A percentile compares a stretch with the other conserved stretches of the same genome.
These are phyloP conservation scores for Xylaria venustula DNA, from an alignment of 495 filamentous ascomycete genomes.

Conservation along the genomic window DNA sequence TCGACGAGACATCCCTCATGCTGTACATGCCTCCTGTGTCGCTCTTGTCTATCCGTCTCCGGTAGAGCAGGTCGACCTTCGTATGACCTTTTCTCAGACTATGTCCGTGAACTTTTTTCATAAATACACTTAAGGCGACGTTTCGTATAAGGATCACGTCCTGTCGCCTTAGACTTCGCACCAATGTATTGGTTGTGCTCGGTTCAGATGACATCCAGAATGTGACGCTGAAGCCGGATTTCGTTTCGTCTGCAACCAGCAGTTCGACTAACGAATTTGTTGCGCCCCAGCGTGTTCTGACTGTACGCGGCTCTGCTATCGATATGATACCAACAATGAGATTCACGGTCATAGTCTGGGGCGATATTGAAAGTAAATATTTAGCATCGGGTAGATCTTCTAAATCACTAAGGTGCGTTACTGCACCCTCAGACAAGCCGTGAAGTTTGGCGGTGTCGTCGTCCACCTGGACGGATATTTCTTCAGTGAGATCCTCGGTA, in stretches of 20 bases:
- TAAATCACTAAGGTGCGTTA: constrained; percentile 59
- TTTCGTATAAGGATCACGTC: constrained; percentile 76
- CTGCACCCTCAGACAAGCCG: background rate
- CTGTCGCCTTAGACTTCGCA: constrained; percentile 57
- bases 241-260: constrained; percentile 83
- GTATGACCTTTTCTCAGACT: constrained; percentile 69
- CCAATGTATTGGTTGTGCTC: constrained; percentile 37
- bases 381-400: constrained; percentile 65
- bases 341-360: constrained; percentile 77
- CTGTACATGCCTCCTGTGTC: constrained; percentile 45
- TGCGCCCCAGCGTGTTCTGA: constrained; percentile 51
- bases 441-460: background rate
- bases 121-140: constrained; percentile 73
- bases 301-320: constrained; percentile 59
- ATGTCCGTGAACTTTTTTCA: constrained; percentile 73
- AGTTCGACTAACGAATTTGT: constrained; percentile 70
- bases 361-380: constrained; percentile 67
- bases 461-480: constrained; percentile 2
- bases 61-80: constrained; percentile 65
- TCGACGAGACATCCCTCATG: constrained; percentile 35
- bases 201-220: constrained; percentile 66
- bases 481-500: constrained; percentile 21
- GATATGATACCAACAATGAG: constrained; percentile 76
- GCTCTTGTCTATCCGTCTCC: constrained; percentile 39
- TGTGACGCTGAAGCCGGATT: constrained; percentile 75